Conservation (phyloP, 1,284 basidiomycete species). For the Ustilago shanxiensis region DNA sequence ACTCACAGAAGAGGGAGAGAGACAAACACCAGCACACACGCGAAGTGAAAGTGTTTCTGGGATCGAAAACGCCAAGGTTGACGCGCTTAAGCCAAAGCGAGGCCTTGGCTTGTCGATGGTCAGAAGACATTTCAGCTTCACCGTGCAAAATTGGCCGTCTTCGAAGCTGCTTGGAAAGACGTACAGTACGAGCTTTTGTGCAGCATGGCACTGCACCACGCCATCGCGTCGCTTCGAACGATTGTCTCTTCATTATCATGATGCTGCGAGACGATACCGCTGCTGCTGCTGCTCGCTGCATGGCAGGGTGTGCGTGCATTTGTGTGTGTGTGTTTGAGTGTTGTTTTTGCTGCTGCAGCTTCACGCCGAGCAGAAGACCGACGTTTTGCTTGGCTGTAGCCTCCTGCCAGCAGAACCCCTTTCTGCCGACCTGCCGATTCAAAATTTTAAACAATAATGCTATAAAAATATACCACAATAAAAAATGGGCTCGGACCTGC, state of each 20-base stretch:
- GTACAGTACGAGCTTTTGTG: too few species aligned
- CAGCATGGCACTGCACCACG: slow-evolving; percentile 14
- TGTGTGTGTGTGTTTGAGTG: not conserved
- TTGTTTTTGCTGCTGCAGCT: slow-evolving; percentile 12
- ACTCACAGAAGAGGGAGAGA: too few species aligned
- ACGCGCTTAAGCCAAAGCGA: slow-evolving; percentile 1
- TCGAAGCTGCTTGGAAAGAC: not conserved
- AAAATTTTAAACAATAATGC: not conserved
- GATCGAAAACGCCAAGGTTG: not conserved
- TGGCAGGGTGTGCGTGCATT: not conserved
- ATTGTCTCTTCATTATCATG: too few species aligned
- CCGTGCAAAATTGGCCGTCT: too few species aligned
- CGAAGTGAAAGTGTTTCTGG: too few species aligned
- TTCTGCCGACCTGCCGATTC: slow-evolving; percentile 13
- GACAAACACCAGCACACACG: not conserved
- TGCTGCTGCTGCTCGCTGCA: not conserved
- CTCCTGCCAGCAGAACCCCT: slow-evolving; percentile 7
- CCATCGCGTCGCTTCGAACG: too few species aligned
- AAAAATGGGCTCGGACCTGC: not conserved
- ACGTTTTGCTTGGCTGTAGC: not conserved
- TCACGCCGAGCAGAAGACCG: slow-evolving; percentile 8
- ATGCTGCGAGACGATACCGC: not conserved
- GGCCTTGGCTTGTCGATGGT: not conserved
- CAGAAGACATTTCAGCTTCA: not conserved
- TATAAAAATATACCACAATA: not conserved